These are phyloP conservation scores for Trichosporon sp. DNA, from an alignment of 1,284 basidiomycete species.

Conservation along the genomic window DNA sequence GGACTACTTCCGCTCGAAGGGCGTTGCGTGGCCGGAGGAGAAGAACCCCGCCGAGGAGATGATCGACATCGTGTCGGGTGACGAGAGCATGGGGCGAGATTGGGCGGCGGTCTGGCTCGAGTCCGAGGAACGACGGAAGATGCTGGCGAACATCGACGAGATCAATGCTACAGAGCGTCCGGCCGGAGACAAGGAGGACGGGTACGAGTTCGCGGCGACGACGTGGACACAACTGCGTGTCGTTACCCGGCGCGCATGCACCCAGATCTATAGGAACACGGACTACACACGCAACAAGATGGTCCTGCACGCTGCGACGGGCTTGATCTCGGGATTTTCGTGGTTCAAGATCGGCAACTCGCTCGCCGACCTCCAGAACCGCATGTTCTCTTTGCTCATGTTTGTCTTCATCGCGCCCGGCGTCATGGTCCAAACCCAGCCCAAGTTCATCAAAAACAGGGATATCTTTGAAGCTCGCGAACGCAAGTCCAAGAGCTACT, in stretches of 20 bases:
- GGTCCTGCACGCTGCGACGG: slow-evolving; percentile 44
- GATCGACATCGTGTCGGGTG: slow-evolving; percentile 54
- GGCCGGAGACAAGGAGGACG: slow-evolving; percentile 35
- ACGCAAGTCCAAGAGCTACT: slow-evolving; percentile 54
- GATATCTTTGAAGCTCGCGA: slow-evolving; percentile 56
- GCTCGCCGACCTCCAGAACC: slow-evolving; percentile 31
- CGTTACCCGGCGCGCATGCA: slow-evolving; percentile 45
- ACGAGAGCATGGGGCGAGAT: slow-evolving; percentile 59
- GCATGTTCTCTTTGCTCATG: slow-evolving; percentile 43
- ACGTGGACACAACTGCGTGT: slow-evolving; percentile 44
- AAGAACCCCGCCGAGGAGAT: slow-evolving; percentile 61
- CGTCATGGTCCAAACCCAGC: slow-evolving; percentile 55
- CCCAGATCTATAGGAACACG: slow-evolving; percentile 48
- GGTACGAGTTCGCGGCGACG: slow-evolving; percentile 47
- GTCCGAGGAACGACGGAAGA: slow-evolving; percentile 54
- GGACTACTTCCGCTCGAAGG: slow-evolving; percentile 58
- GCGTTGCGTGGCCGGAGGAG: slow-evolving; percentile 51
- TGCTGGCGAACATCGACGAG: slow-evolving; percentile 56
- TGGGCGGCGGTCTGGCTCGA: slow-evolving; percentile 73
- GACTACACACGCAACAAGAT: slow-evolving; percentile 55
- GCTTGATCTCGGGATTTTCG: slow-evolving; percentile 53
- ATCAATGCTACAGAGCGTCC: slow-evolving; percentile 37
- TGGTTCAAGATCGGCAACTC: slow-evolving; percentile 49
- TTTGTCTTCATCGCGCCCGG: slow-evolving; percentile 54
- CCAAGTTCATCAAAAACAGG: slow-evolving; percentile 54